Percentiles rank a stretch among this genome's conserved stretches.
Evolutionary conservation across 1,284 basidiomycete species (phyloP).

Genomic region (Omphalotus olearius): DNA sequence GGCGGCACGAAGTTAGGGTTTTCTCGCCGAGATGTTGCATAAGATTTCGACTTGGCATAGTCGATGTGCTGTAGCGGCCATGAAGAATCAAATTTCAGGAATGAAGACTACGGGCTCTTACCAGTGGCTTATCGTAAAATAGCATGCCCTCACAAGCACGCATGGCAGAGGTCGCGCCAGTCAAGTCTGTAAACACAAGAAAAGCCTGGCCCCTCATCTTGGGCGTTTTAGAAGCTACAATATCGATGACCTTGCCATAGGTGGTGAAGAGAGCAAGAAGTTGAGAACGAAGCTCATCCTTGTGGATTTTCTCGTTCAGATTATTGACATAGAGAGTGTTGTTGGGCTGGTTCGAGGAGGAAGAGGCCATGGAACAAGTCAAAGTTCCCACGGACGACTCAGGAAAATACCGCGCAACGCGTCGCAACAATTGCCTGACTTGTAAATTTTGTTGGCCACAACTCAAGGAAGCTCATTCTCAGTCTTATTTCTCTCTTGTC

Average conservation of each 20-base stretch:
- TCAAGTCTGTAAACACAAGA: conserved; percentile 89
- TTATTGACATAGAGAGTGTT: conserved; percentile 93
- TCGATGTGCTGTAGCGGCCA: conserved; percentile 61
- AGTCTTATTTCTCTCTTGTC: no score
- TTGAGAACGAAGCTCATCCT: conserved; percentile 83
- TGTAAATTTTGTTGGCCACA: no score
- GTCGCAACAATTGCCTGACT: not conserved
- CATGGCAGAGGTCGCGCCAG: conserved; percentile 86
- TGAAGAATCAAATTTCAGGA: conserved; percentile 6
- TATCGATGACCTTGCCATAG: conserved; percentile 91
- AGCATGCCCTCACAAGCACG: conserved; percentile 86
- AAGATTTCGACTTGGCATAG: conserved; percentile 84
- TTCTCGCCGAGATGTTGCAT: conserved; percentile 71
- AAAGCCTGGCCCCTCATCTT: conserved; percentile 96
- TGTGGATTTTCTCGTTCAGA: conserved; percentile 92
- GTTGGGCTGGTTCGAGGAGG: conserved; percentile 64
- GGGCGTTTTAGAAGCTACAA: conserved; percentile 85
- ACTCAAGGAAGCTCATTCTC: no score
- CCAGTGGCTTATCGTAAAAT: conserved; percentile 91
- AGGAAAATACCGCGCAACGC: not conserved
- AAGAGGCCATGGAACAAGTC: conserved; percentile 32
- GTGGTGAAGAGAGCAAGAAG: conserved; percentile 90
- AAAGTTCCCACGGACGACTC: conserved; percentile 33
- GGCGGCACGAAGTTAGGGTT: conserved; percentile 74
- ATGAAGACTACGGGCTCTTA: conserved; percentile 36